Percentiles rank a stretch among this genome's conserved stretches.
Evolutionary conservation across 129 eudicot genomes (phyloP).

Genomic region (Escallonia herrerae): DNA sequence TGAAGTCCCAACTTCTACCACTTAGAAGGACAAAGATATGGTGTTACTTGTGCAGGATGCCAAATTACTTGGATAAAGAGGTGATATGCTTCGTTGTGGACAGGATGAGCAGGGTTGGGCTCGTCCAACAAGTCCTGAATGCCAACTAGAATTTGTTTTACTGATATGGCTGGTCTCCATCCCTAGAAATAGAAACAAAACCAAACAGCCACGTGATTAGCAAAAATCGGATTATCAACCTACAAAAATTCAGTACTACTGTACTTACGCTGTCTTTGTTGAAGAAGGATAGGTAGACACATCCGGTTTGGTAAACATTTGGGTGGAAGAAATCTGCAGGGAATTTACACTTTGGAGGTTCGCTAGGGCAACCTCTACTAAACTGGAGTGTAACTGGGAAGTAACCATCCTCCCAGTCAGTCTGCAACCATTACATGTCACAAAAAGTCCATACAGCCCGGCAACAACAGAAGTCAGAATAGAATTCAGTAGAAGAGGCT

Average conservation of each 20-base stretch:
- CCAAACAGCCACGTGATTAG: neutral
- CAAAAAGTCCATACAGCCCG: no score
- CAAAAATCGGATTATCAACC: neutral
- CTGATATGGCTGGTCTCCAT: constrained; percentile 95
- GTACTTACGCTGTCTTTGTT: constrained; percentile 85
- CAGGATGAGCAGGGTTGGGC: constrained; percentile 88
- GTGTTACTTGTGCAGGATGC: no score
- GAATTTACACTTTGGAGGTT: constrained; percentile 89
- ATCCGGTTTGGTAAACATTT: constrained; percentile 90
- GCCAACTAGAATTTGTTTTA: constrained; percentile 87
- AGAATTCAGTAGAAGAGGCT: no score
- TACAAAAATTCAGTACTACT: neutral
- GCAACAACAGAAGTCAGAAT: no score
- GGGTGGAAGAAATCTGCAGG: constrained; percentile 86
- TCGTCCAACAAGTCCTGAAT: constrained; percentile 85
- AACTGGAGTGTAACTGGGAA: constrained; percentile 66
- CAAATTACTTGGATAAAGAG: constrained; percentile 71
- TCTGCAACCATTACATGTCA: constrained; percentile 27
- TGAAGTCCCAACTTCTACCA: no score
- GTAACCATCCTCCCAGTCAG: constrained; percentile 83
- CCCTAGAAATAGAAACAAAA: constrained; percentile 32
- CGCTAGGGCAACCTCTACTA: constrained; percentile 78
- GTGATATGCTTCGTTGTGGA: constrained; percentile 82
- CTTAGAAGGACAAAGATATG: no score
- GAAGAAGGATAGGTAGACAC: constrained; percentile 80